Conservation (phyloP, 176 grass and related monocot species). For the Rhynchospora pubera region DNA sequence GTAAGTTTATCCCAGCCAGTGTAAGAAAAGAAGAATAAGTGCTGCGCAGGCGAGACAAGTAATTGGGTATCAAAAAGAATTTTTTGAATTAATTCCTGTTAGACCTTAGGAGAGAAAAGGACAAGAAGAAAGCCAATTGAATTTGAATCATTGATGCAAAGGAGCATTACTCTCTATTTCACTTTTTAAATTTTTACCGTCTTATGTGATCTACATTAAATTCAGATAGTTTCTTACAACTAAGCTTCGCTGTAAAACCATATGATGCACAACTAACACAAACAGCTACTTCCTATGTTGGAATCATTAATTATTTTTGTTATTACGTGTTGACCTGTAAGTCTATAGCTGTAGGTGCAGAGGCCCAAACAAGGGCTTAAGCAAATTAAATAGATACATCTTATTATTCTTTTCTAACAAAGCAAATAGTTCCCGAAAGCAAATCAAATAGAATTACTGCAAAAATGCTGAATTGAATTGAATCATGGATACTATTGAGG, state of each 20-base stretch:
- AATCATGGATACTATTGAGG: background rate
- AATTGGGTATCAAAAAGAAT: background rate
- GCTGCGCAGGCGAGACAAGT: too few relatives aligned
- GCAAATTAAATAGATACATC: background rate
- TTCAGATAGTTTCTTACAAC: background rate
- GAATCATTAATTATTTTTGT: background rate
- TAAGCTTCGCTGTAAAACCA: background rate
- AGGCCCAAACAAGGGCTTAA: background rate
- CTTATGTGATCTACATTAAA: background rate
- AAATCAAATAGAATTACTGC: background rate
- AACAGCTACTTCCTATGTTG: background rate
- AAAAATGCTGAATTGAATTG: background rate
- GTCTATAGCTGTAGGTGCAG: background rate
- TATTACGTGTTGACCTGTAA: background rate
- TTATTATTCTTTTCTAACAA: background rate
- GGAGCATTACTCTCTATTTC: background rate
- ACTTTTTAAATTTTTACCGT: background rate
- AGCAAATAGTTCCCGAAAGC: background rate
- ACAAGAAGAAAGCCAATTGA: background rate
- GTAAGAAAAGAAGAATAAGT: too few relatives aligned
- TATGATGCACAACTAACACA: background rate
- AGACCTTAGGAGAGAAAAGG: background rate
- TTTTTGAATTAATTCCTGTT: background rate
- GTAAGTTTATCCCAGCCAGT: too few relatives aligned
- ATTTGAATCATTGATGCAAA: background rate